A percentile compares a stretch with the other conserved stretches of the same genome.
Evolutionary conservation across 2,329 filamentous ascomycete genomes (phyloP).

Genomic region (Fonsecaea monophora): DNA sequence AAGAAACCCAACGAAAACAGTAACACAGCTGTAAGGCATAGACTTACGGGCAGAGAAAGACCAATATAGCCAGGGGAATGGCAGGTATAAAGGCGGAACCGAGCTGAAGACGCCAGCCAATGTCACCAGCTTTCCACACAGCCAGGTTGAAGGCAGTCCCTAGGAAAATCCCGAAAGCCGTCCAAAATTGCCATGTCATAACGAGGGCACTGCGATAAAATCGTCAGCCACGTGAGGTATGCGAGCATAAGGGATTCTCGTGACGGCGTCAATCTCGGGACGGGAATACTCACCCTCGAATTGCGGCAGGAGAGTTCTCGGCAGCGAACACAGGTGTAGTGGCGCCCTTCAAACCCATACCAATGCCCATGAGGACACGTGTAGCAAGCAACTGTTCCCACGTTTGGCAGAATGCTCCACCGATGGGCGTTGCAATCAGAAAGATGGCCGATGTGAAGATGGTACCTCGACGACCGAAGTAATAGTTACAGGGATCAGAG

Average conservation of each 20-base stretch:
- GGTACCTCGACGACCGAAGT: slow-evolving; percentile 42
- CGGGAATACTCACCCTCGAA: slow-evolving; percentile 30
- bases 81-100: slow-evolving; percentile 71
- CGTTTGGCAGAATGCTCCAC: slow-evolving; percentile 40
- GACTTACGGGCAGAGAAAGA: slow-evolving; percentile 56
- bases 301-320: slow-evolving; percentile 41
- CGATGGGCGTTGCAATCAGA: slow-evolving; percentile 43
- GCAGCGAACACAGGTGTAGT: slow-evolving; percentile 44
- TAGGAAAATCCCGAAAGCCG: slow-evolving; percentile 41
- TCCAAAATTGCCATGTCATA: slow-evolving; percentile 41
- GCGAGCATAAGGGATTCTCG: background rate
- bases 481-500: slow-evolving; percentile 43
- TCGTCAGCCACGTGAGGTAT: background rate
- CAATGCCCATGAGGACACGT: slow-evolving; percentile 43
- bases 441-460: slow-evolving; percentile 45
- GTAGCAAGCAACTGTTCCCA: slow-evolving; percentile 43
- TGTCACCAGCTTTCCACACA: slow-evolving; percentile 63
- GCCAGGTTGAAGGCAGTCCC: slow-evolving; percentile 68
- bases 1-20: background rate
- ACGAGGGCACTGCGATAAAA: slow-evolving; percentile 40
- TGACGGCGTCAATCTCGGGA: too few species aligned
- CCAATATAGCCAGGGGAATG: slow-evolving; percentile 62
- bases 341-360: slow-evolving; percentile 44
- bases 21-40: background rate
- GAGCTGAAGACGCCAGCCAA: slow-evolving; percentile 69